Conservation (phyloP, 495 filamentous ascomycete genomes). For the Penicillium bovifimosum region DNA sequence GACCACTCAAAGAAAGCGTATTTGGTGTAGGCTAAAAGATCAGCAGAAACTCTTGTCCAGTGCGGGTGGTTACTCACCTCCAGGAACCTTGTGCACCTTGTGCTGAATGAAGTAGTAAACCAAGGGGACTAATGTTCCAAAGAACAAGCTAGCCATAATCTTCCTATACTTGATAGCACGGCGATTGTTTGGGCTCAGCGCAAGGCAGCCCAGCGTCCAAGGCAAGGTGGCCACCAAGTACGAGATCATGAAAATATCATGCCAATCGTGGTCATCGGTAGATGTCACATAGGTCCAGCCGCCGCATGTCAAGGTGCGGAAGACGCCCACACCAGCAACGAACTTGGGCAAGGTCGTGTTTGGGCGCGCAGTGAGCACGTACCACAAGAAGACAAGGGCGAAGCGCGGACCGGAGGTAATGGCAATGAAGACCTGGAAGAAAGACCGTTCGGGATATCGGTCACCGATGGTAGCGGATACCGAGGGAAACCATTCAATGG, state of each 20-base stretch:
- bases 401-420: slow-evolving; percentile 94
- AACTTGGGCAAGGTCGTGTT: slow-evolving; percentile 74
- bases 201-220: slow-evolving; percentile 90
- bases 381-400: slow-evolving; percentile 86
- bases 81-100: slow-evolving; percentile 89
- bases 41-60: neutral
- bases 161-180: slow-evolving; percentile 85
- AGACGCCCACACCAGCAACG: slow-evolving; percentile 71
- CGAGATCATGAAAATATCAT: slow-evolving; percentile 99
- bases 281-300: slow-evolving; percentile 99
- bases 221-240: slow-evolving; percentile 92
- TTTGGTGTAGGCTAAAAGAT: slow-evolving; percentile 77
- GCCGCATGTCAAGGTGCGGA: slow-evolving; percentile 89
- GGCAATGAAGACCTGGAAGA: slow-evolving; percentile 96
- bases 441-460: slow-evolving; percentile 91
- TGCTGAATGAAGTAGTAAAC: slow-evolving; percentile 99
- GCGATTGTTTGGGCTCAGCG: slow-evolving; percentile 80
- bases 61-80: slow-evolving; percentile 59
- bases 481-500: slow-evolving; percentile 98
- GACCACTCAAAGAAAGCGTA: slow-evolving; percentile 99
- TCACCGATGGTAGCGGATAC: slow-evolving; percentile 99
- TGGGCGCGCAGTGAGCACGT: slow-evolving; percentile 74
- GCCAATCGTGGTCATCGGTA: slow-evolving; percentile 97
- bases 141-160: slow-evolving; percentile 77
- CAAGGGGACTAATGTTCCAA: slow-evolving; percentile 82